A percentile compares a stretch with the other conserved stretches of the same genome.
Conservation (phyloP, 1,284 basidiomycete genomes). For the Trametes hirsuta region DNA sequence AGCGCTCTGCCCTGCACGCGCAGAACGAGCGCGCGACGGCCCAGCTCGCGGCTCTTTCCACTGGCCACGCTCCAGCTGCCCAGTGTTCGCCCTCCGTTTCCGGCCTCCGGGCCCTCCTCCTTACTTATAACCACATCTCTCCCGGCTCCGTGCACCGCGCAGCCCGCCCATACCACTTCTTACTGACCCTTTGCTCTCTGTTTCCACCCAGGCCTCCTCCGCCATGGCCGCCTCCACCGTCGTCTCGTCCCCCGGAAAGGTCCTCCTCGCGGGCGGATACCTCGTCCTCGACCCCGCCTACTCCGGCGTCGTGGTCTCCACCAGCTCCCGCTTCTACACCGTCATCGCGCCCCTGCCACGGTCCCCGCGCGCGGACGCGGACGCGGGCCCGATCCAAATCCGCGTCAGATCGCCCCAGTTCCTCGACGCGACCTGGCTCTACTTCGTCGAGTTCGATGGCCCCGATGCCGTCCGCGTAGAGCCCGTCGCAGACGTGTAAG, state of each 20-base stretch:
- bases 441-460: constrained; percentile 51
- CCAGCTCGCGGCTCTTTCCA: too few relatives aligned
- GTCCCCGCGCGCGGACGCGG: constrained; percentile 16
- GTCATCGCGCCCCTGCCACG: constrained; percentile 45
- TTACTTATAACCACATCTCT: not conserved
- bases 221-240: constrained; percentile 46
- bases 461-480: constrained; percentile 49
- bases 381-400: constrained; percentile 46
- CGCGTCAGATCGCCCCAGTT: constrained; percentile 93
- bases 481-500: constrained; percentile 48
- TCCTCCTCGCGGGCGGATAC: constrained; percentile 93
- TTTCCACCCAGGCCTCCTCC: not conserved
- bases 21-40: constrained; percentile 1
- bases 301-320: constrained; percentile 86
- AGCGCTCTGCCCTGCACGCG: not conserved
- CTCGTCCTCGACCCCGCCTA: constrained; percentile 88
- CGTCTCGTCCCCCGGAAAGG: constrained; percentile 94
- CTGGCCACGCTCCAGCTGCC: too few relatives aligned
- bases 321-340: constrained; percentile 93
- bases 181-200: not conserved
- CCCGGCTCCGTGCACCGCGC: not conserved
- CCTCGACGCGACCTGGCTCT: constrained; percentile 77
- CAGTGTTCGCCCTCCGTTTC: too few relatives aligned
- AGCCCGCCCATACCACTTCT: too few relatives aligned
- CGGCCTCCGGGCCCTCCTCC: too few relatives aligned